Percentiles rank a stretch among this genome's conserved stretches.
Evolutionary conservation across 371 early-diverging fungal genomes (phyloP).

Genomic region (Fennellomyces sp.): DNA sequence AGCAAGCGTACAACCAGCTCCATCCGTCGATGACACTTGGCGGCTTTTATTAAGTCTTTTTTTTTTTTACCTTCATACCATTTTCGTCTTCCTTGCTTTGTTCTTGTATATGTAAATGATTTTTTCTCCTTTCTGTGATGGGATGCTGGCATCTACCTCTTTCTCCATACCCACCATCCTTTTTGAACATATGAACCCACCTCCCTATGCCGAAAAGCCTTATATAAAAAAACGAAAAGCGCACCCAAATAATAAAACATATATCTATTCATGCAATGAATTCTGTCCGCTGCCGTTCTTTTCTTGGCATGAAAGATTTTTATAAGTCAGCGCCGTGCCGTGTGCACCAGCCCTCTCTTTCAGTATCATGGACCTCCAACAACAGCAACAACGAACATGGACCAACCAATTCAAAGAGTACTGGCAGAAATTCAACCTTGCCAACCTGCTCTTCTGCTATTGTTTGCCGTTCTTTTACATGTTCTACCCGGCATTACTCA

Average conservation of each 20-base stretch:
- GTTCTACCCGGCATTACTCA: slow-evolving; percentile 45
- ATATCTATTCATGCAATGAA: too few species aligned
- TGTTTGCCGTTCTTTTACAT: slow-evolving; percentile 52
- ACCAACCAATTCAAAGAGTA: background rate
- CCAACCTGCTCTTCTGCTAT: slow-evolving; percentile 51
- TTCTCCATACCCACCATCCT: background rate
- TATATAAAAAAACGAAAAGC: too few species aligned
- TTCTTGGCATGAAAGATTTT: too few species aligned
- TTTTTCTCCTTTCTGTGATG: slow-evolving; percentile 10
- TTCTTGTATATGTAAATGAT: slow-evolving; percentile 9
- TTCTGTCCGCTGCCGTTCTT: too few species aligned
- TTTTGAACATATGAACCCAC: background rate
- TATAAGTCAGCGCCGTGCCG: too few species aligned
- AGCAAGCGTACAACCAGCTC: slow-evolving; percentile 18
- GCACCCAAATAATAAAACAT: too few species aligned
- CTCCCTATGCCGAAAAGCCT: too few species aligned
- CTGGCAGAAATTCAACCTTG: slow-evolving; percentile 44
- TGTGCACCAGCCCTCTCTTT: background rate
- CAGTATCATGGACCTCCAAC: background rate
- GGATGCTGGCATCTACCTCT: background rate
- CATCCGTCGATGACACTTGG: slow-evolving; percentile 14
- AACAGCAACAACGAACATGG: background rate
- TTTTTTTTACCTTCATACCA: slow-evolving; percentile 5
- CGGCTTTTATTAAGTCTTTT: slow-evolving; percentile 14
- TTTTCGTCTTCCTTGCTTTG: slow-evolving; percentile 3